A percentile compares a stretch with the other conserved stretches of the same genome.
These are phyloP conservation scores for Neurospora hispaniola DNA, from an alignment of 495 filamentous ascomycete genomes.

Conservation along the genomic window DNA sequence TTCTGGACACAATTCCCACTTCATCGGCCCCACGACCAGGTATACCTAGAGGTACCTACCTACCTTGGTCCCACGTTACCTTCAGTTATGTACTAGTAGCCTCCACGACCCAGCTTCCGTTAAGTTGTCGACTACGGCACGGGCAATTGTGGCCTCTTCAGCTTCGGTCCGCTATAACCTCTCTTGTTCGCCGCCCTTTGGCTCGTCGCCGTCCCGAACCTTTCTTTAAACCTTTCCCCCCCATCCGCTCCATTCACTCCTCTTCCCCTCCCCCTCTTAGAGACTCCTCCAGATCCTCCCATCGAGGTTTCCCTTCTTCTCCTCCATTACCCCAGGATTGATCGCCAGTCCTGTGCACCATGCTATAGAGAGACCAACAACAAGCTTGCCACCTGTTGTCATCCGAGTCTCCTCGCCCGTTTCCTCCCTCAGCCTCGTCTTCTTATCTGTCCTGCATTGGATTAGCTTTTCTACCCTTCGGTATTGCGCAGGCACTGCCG, in stretches of 20 bases:
- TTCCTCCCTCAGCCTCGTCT: neutral
- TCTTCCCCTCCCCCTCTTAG: neutral
- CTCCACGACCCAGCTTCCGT: neutral
- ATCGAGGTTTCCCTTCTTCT: neutral
- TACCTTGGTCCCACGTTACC: neutral
- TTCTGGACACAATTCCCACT: neutral
- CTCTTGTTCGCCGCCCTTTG: neutral
- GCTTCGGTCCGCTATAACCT: neutral
- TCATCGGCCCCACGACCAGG: neutral
- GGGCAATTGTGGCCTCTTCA: slow-evolving; percentile 1
- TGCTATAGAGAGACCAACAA: neutral
- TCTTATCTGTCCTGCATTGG: neutral
- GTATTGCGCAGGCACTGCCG: neutral
- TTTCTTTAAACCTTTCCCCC: neutral
- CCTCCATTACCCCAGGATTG: neutral
- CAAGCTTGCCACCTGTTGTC: neutral
- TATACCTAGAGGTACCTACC: no score
- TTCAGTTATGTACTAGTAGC: neutral
- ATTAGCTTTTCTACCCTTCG: neutral
- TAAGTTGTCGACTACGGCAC: neutral
- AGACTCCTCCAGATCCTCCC: neutral
- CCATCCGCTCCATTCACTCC: neutral
- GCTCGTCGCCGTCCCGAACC: neutral
- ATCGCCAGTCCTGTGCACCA: neutral
- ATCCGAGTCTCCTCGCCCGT: neutral